phyloP scores from a whole-genome alignment of 805 yeast genomes.

The Candida adriatica region DNA sequence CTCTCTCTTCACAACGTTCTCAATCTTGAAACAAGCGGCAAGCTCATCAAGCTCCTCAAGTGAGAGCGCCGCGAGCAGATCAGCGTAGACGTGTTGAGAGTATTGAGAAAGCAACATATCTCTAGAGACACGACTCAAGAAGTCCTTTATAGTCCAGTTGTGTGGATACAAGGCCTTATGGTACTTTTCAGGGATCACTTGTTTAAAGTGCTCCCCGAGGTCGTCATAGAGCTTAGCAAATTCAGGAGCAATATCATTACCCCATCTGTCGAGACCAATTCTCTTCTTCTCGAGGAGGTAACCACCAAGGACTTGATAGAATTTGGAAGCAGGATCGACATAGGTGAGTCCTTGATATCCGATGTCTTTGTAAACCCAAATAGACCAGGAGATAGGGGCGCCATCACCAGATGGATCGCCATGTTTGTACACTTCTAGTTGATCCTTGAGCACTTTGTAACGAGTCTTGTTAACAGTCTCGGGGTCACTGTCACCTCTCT shows the following conservation, averaged over 20 bases:
- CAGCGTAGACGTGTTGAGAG: conserved; percentile 40
- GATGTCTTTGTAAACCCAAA: conserved; percentile 48
- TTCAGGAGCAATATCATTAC: conserved; percentile 38
- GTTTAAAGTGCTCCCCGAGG: conserved; percentile 31
- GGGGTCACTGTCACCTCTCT: conserved; percentile 35
- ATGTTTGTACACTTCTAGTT: conserved; percentile 34
- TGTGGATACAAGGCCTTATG: conserved; percentile 36
- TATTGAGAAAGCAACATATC: conserved; percentile 40
- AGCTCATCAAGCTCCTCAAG: conserved; percentile 43
- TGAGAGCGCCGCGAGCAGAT: conserved; percentile 32
- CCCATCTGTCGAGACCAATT: conserved; percentile 46
- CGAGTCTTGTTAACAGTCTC: conserved; percentile 34
- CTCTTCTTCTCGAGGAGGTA: conserved; percentile 37
- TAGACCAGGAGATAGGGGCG: conserved; percentile 42
- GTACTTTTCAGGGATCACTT: conserved; percentile 34
- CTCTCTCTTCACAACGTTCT: conserved; percentile 37
- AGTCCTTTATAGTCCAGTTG: conserved; percentile 32
- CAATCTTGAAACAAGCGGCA: conserved; percentile 44
- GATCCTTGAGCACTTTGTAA: conserved; percentile 38
- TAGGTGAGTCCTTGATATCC: conserved; percentile 44
- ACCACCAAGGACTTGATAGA: conserved; percentile 35
- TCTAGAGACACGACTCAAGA: conserved; percentile 34
- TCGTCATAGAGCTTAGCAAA: conserved; percentile 30
- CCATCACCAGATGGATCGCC: conserved; percentile 46
- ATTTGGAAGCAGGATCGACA: conserved; percentile 39